Percentiles rank a stretch among this genome's conserved stretches.
These are phyloP conservation scores for Psilocybe subaeruginosa DNA, from an alignment of 768 basidiomycete species.

Conservation along the genomic window DNA sequence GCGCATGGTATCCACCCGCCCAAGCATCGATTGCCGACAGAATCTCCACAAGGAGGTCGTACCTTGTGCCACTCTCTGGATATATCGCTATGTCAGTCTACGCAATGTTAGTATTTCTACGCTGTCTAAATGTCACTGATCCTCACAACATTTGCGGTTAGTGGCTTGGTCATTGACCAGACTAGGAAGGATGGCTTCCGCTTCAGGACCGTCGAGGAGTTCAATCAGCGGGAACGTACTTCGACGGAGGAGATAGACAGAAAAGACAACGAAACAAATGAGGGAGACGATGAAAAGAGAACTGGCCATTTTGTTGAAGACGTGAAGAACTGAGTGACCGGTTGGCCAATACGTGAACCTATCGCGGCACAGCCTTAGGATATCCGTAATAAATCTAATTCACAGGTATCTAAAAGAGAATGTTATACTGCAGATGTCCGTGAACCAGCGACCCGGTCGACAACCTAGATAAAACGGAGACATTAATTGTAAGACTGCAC, in stretches of 20 bases:
- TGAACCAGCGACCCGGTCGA: constrained; percentile 81
- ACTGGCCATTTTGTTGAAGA: constrained; percentile 3
- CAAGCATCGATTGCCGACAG: constrained; percentile 59
- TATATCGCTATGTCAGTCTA: constrained; percentile 62
- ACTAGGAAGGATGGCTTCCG: constrained; percentile 51
- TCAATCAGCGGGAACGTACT: constrained; percentile 17
- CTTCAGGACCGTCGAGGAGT: constrained; percentile 49
- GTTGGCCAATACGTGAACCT: not conserved
- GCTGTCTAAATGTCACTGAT: not conserved
- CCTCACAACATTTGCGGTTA: constrained; percentile 23
- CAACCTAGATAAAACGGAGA: constrained; percentile 47
- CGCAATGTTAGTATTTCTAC: constrained; percentile 47
- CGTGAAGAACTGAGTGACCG: constrained; percentile 1
- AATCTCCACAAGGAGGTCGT: constrained; percentile 53
- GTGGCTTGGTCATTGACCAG: constrained; percentile 58
- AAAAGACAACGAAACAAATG: constrained; percentile 1
- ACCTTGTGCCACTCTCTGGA: constrained; percentile 62
- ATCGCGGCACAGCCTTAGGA: not conserved
- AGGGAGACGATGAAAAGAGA: constrained; percentile 10
- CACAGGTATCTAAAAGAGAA: constrained; percentile 16
- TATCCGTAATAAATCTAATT: constrained; percentile 19
- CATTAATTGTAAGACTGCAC: not conserved
- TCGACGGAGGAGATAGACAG: constrained; percentile 12
- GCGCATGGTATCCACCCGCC: constrained; percentile 70
- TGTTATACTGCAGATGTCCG: constrained; percentile 70